Evolutionary conservation across 495 filamentous ascomycete genomes (phyloP).

Genomic region (Pseudoneurospora amorphoporcata): DNA sequence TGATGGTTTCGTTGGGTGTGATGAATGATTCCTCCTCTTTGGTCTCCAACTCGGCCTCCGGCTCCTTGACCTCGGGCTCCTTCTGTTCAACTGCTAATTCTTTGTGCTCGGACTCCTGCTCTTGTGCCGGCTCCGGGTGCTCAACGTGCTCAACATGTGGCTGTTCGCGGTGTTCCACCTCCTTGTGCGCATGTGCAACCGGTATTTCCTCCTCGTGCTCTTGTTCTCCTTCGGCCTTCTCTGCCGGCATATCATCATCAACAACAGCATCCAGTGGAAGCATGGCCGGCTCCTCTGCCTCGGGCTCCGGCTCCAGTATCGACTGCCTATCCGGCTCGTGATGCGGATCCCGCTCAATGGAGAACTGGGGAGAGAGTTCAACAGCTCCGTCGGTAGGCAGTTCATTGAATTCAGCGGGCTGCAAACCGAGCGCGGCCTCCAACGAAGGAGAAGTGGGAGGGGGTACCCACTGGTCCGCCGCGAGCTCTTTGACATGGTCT

Average conservation of each 20-base stretch:
- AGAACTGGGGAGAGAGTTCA: background rate
- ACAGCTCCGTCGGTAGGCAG: background rate
- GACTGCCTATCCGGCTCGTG: background rate
- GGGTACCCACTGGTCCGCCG: background rate
- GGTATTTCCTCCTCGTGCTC: background rate
- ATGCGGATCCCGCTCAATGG: background rate
- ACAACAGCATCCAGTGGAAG: background rate
- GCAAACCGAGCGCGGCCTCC: background rate
- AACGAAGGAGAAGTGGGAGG: background rate
- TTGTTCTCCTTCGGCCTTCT: background rate
- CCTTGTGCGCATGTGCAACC: background rate
- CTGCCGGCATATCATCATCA: background rate
- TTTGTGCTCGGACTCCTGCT: background rate
- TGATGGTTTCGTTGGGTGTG: background rate
- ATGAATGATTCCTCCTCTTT: background rate
- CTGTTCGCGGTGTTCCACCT: background rate
- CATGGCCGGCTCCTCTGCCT: background rate
- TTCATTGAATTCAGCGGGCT: background rate
- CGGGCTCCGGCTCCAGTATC: background rate
- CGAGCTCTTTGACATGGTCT: background rate
- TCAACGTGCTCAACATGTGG: background rate
- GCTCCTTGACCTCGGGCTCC: background rate
- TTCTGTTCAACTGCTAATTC: background rate
- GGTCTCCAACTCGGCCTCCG: background rate
- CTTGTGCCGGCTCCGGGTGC: background rate